These are phyloP conservation scores for Rhizophora apiculata DNA, from an alignment of 345 rosid genomes.

Conservation along the genomic window DNA sequence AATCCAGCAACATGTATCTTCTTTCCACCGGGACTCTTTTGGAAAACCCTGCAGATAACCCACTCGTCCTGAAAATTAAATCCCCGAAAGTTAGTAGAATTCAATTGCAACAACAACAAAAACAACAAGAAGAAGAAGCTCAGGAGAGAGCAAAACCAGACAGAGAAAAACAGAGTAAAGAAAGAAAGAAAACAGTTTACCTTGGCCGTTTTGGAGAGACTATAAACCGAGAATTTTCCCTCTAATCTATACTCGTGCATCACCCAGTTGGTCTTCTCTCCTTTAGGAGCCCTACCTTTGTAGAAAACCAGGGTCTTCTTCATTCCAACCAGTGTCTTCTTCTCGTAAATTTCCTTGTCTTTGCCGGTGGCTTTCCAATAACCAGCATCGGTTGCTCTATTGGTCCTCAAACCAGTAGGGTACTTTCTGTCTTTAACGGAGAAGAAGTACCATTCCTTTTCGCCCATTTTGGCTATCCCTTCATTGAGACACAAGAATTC, in stretches of 20 bases:
- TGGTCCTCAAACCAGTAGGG: slow-evolving; percentile 53
- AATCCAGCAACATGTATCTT: slow-evolving; percentile 32
- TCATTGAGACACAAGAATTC: neutral
- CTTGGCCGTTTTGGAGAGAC: slow-evolving; percentile 16
- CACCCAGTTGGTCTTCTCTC: slow-evolving; percentile 18
- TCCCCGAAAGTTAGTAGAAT: too few relatives aligned
- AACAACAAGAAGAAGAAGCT: neutral
- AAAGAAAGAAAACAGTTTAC: neutral
- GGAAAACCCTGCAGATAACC: slow-evolving; percentile 72
- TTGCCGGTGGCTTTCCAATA: slow-evolving; percentile 72
- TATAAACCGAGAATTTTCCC: slow-evolving; percentile 10
- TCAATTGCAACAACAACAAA: too few relatives aligned
- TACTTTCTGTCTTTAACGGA: slow-evolving; percentile 73
- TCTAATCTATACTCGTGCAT: slow-evolving; percentile 29
- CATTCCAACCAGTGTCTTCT: slow-evolving; percentile 23
- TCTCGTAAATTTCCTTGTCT: slow-evolving; percentile 21
- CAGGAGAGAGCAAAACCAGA: neutral
- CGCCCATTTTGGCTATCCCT: slow-evolving; percentile 30
- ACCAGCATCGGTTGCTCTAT: slow-evolving; percentile 26
- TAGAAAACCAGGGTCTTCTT: slow-evolving; percentile 32
- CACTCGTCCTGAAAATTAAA: slow-evolving; percentile 59
- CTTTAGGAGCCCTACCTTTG: slow-evolving; percentile 15
- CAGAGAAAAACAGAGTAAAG: neutral
- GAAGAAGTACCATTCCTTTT: slow-evolving; percentile 75
- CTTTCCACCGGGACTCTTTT: slow-evolving; percentile 57